phyloP scores from a whole-genome alignment of 495 filamentous ascomycete genomes.

The Podospora fimiseda region DNA sequence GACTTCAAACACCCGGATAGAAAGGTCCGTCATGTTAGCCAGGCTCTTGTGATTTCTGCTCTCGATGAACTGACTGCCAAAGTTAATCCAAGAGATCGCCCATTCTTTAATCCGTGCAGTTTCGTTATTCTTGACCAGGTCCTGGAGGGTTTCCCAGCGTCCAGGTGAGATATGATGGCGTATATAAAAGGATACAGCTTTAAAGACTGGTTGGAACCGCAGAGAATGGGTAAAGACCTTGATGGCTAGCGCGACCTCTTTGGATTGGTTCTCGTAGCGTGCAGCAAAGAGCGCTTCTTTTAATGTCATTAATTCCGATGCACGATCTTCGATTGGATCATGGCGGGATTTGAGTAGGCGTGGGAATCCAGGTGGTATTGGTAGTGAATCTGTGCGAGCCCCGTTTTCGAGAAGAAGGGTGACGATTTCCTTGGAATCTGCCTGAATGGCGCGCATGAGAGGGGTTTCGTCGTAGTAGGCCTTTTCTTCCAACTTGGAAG shows the following conservation, averaged over 20 bases:
- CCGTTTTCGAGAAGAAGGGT: not conserved
- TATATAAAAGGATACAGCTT: not conserved
- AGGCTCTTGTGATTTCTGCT: not conserved
- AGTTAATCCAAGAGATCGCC: not conserved
- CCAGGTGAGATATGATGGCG: not conserved
- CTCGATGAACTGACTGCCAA: not conserved
- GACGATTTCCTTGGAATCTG: not conserved
- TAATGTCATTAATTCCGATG: not conserved
- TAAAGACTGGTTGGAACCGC: not conserved
- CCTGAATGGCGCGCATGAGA: not conserved
- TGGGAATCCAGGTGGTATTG: not conserved
- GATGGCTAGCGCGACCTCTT: not conserved
- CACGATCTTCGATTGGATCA: not conserved
- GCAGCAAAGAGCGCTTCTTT: not conserved
- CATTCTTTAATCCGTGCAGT: not conserved
- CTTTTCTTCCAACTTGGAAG: not conserved
- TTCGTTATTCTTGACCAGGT: not conserved
- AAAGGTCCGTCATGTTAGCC: not conserved
- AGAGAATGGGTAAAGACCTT: not conserved
- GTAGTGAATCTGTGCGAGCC: not conserved
- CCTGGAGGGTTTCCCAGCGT: not conserved
- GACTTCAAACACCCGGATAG: not conserved
- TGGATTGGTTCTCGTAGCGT: not conserved
- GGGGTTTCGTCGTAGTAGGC: not conserved
- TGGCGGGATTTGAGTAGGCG: not conserved